phyloP scores from a whole-genome alignment of 176 grass and related monocot genomes.

The Cymbopogon citratus region DNA sequence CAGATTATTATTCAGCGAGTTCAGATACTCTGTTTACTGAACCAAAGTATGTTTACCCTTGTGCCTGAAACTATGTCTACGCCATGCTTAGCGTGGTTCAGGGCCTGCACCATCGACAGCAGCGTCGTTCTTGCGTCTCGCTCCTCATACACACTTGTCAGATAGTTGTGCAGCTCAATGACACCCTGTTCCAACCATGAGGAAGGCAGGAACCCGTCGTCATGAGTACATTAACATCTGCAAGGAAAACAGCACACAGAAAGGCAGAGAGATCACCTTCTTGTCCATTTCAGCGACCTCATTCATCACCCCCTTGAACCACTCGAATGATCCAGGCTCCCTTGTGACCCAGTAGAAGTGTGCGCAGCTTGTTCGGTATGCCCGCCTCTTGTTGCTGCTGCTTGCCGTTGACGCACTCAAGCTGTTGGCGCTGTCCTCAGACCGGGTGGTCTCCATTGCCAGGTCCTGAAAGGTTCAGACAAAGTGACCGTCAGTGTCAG shows the following conservation, averaged over 20 bases:
- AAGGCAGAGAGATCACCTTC: conserved; percentile 26
- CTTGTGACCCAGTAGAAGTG: conserved; percentile 95
- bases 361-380: conserved; percentile 47
- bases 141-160: conserved; percentile 77
- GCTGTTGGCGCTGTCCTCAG: conserved; percentile 45
- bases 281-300: conserved; percentile 88
- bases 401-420: conserved; percentile 33
- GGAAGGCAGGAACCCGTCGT: neutral
- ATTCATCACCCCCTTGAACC: conserved; percentile 90
- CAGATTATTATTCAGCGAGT: neutral
- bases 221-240: neutral
- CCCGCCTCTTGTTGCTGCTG: conserved; percentile 54
- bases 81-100: conserved; percentile 83
- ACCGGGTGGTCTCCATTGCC: conserved; percentile 62
- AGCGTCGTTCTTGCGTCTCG: conserved; percentile 67
- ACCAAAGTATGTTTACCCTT: conserved; percentile 49
- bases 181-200: conserved; percentile 42
- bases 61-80: conserved; percentile 78
- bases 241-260: neutral
- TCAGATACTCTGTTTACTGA: neutral
- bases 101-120: conserved; percentile 73
- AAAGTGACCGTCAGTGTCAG: neutral
- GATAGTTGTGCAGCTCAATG: conserved; percentile 88
- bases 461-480: conserved; percentile 37
- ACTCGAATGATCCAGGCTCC: conserved; percentile 74